Conservation (phyloP, 2,329 filamentous ascomycete species). For the Didymella glomerata region DNA sequence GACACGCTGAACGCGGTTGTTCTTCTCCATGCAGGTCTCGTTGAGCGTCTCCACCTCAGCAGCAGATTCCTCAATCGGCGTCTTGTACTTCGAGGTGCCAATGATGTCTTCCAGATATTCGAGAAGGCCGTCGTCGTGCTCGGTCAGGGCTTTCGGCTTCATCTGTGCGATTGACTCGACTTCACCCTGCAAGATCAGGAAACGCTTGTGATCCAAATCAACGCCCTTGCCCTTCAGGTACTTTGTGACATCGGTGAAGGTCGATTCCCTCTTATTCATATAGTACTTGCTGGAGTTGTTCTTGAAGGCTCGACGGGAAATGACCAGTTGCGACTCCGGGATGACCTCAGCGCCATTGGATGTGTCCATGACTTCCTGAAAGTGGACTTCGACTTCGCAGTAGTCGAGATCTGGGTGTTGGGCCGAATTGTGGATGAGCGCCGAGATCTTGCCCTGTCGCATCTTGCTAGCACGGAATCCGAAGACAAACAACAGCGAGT, state of each 20-base stretch:
- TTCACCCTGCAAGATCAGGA: conserved; percentile 95
- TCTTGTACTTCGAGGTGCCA: conserved; percentile 97
- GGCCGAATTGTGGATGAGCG: conserved; percentile 96
- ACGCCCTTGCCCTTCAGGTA: conserved; percentile 87
- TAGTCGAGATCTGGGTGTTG: conserved; percentile 83
- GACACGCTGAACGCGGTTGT: conserved; percentile 91
- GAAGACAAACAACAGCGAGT: conserved; percentile 98
- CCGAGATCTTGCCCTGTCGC: conserved; percentile 98
- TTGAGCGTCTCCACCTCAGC: conserved; percentile 90
- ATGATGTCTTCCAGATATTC: conserved; percentile 99
- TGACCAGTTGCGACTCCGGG: conserved; percentile 82
- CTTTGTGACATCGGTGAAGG: conserved; percentile 89
- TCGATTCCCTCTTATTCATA: conserved; percentile 88
- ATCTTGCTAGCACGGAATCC: conserved; percentile 99
- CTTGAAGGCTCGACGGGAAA: conserved; percentile 93
- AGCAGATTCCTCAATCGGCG: conserved; percentile 93
- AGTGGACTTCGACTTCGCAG: conserved; percentile 97
- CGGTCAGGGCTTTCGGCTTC: conserved; percentile 94
- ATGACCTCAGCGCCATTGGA: conserved; percentile 79
- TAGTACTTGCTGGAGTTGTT: conserved; percentile 99
- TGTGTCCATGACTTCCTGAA: conserved; percentile 91
- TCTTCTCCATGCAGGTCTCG: conserved; percentile 95
- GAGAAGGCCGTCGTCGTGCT: conserved; percentile 94
- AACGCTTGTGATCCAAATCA: conserved; percentile 97
- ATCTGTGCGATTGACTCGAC: conserved; percentile 99